Evolutionary conservation across 169 alveolate species (phyloP).

Genomic region (Cryptosporidium tyzzeri): DNA sequence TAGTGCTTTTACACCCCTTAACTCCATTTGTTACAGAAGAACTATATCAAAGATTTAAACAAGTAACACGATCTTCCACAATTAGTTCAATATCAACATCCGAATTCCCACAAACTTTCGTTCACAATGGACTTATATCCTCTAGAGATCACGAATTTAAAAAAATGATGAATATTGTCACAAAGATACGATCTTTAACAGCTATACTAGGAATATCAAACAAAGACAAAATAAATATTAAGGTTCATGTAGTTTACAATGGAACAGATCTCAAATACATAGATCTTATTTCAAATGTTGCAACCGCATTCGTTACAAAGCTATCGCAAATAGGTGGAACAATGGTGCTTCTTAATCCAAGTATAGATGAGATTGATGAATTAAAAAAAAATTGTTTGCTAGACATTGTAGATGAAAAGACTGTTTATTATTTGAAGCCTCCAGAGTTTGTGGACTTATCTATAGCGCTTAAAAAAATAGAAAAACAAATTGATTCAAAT

Average conservation of each 20-base stretch:
- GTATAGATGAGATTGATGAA: conserved; percentile 10
- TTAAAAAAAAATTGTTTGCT: conserved; percentile 18
- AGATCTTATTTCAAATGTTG: conserved; percentile 20
- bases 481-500: conserved; percentile 81
- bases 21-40: conserved; percentile 98
- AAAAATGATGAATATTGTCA: conserved; percentile 53
- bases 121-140: conserved; percentile 80
- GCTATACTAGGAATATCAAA: conserved; percentile 69
- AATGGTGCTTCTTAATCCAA: conserved; percentile 11
- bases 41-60: conserved; percentile 93
- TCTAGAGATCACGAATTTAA: conserved; percentile 46
- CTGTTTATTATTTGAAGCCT: conserved; percentile 77
- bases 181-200: conserved; percentile 77
- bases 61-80: conserved; percentile 69
- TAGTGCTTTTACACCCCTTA: conserved; percentile 96
- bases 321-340: conserved; percentile 29
- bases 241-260: conserved; percentile 21
- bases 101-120: conserved; percentile 17
- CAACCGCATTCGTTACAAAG: conserved; percentile 33
- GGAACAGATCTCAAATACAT: conserved; percentile 18
- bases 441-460: conserved; percentile 79
- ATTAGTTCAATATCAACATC: conserved; percentile 77
- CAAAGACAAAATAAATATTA: conserved; percentile 37
- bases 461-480: conserved; percentile 80
- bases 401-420: conserved; percentile 80